Conservation (phyloP, 208 protist species). For the Wallacemonas sp. region DNA sequence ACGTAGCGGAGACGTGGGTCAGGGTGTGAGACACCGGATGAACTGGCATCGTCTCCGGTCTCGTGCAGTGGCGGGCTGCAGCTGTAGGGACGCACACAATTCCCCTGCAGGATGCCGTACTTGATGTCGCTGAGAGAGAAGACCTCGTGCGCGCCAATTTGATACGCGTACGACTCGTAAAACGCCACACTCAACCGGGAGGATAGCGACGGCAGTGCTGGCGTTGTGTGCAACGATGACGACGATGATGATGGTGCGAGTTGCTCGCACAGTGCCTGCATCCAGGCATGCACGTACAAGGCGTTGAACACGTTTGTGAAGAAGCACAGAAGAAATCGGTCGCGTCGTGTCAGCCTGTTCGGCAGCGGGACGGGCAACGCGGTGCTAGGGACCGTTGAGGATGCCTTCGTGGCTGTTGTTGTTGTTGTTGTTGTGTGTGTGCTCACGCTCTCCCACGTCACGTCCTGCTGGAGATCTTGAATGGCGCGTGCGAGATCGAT, state of each 20-base stretch:
- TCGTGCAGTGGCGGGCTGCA: slow-evolving; percentile 46
- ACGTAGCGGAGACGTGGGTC: slow-evolving; percentile 20
- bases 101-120: slow-evolving; percentile 64
- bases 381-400: slow-evolving; percentile 9
- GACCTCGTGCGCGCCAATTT: slow-evolving; percentile 32
- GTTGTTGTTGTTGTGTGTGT: background rate
- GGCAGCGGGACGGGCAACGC: background rate
- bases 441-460: no score
- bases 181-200: slow-evolving; percentile 23
- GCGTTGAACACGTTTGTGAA: slow-evolving; percentile 72
- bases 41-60: no score
- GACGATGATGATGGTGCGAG: background rate
- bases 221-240: background rate
- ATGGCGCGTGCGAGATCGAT: background rate
- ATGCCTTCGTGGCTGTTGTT: background rate
- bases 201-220: slow-evolving; percentile 13
- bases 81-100: slow-evolving; percentile 34
- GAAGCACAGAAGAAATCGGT: slow-evolving; percentile 22
- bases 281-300: slow-evolving; percentile 73
- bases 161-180: slow-evolving; percentile 52
- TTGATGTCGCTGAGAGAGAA: slow-evolving; percentile 65
- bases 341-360: slow-evolving; percentile 12
- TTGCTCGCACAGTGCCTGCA: slow-evolving; percentile 18
- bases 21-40: no score
- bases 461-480: background rate